Evolutionary conservation across 2,329 filamentous ascomycete genomes (phyloP), one percentile per base, ranked within the genome.

Genomic region (Fusarium sp.): DNA sequence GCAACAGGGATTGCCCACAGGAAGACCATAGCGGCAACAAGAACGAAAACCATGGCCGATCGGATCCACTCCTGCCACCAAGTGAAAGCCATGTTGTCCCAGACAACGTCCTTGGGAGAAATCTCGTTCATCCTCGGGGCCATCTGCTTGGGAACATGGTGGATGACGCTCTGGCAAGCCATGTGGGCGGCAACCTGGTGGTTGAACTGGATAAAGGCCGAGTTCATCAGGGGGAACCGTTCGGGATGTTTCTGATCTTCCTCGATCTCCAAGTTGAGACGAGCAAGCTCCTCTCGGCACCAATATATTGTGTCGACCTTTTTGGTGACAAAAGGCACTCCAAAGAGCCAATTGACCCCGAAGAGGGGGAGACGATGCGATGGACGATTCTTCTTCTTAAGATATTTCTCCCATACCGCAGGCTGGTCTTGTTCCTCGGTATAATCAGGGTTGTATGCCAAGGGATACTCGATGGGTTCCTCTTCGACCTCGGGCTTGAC

Each of bases 131-230:
- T 89, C 31, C 97, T 91, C 1, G 97, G 97, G 1, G 94, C 90
- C 97, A 99, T 99, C 54, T 97, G 94, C 77, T 94, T 94, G 1
- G 97, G 97, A 1, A 98, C 83, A 78, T 99, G 97, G 81, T 98
- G 95, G 43, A 93, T 95, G 54, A 97, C 88, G 57, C 94, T 92
- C 81, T 99, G 97, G 81, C 95, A 98, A 67, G 96, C 97, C 97
- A 99, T 98, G 79, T 99, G 97, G 0, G 97, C 97, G 7, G 96
- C 95, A 2, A 98, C 94, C 81, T 99, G 97, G 80, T 98, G 93
- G 80, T 99, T 98, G 88, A 99, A 99, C 81, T 99, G 97, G 71
- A 99, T 95, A 77, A 99, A 99, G 1, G 97, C 97, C 1, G 96
- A 98, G 79, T 94, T 98, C 95, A 98, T 97, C 56, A 95, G 85